These are phyloP conservation scores for Blastomyces parvus DNA, from an alignment of 2,329 filamentous ascomycete genomes.

Conservation along the genomic window DNA sequence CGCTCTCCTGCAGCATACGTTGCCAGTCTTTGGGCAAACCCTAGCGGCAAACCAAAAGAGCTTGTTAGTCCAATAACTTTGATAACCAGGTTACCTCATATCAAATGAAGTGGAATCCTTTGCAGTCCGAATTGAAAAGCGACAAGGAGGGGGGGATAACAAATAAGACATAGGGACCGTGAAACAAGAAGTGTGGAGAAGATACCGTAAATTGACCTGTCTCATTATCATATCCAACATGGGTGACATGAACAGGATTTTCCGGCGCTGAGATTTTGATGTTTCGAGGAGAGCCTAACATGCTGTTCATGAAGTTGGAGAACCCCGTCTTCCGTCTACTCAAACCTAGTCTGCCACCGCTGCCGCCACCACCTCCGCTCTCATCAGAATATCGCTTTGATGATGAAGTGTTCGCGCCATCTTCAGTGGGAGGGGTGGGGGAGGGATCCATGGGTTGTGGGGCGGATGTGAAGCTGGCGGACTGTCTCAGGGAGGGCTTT, in stretches of 20 bases:
- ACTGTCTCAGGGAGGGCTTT: conserved; percentile 51
- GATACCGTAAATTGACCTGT: conserved; percentile 89
- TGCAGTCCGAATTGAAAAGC: background rate
- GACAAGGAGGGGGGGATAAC: background rate
- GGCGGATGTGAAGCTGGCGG: conserved; percentile 53
- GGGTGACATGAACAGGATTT: conserved; percentile 94
- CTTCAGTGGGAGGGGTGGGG: conserved; percentile 36
- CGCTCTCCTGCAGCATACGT: conserved; percentile 85
- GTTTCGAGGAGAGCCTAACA: conserved; percentile 75
- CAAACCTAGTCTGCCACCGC: conserved; percentile 33
- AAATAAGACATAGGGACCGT: background rate
- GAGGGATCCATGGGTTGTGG: conserved; percentile 45
- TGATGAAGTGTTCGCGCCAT: conserved; percentile 36
- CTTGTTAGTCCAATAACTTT: background rate
- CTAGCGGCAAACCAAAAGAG: conserved; percentile 44
- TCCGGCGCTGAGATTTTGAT: conserved; percentile 95
- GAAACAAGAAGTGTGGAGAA: too few relatives aligned
- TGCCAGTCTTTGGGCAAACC: conserved; percentile 98
- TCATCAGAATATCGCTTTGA: conserved; percentile 76
- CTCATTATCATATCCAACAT: conserved; percentile 92
- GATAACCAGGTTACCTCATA: background rate
- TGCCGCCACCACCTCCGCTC: conserved; percentile 51
- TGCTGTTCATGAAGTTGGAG: conserved; percentile 75
- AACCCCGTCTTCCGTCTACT: conserved; percentile 80
- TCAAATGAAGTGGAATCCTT: background rate